Evolutionary conservation across 306 rosid species (phyloP).

Genomic region (Cicer cuneatum): DNA sequence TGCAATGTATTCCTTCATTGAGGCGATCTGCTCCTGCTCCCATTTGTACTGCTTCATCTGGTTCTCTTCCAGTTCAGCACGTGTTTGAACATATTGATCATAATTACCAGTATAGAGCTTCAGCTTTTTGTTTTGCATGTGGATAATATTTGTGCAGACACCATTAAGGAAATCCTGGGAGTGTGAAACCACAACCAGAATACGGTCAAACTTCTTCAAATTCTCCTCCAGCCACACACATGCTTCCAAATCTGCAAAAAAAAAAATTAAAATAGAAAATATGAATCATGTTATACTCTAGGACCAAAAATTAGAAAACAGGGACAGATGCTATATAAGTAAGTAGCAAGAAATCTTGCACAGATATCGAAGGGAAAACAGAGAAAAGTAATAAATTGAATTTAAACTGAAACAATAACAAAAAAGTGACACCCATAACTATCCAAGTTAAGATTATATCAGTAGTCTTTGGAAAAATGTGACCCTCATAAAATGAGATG

Average conservation of each 20-base stretch:
- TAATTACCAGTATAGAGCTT: constrained; percentile 87
- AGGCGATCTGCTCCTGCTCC: constrained; percentile 98
- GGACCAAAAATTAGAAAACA: background rate
- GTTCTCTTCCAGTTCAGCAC: constrained; percentile 90
- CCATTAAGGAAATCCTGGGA: constrained; percentile 98
- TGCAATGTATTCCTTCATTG: constrained; percentile 96
- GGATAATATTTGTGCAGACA: constrained; percentile 98
- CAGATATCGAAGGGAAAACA: background rate
- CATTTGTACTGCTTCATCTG: constrained; percentile 98
- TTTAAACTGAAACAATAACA: constrained; percentile 14
- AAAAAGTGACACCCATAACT: background rate
- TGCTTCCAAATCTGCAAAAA: constrained; percentile 86
- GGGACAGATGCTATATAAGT: background rate
- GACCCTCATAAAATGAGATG: background rate
- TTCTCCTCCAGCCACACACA: constrained; percentile 99
- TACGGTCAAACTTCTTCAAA: constrained; percentile 88
- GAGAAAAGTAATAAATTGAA: background rate
- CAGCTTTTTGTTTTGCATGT: constrained; percentile 88
- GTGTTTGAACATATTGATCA: constrained; percentile 96
- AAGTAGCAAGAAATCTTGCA: background rate
- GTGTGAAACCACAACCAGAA: constrained; percentile 93
- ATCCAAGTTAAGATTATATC: background rate
- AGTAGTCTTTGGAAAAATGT: constrained; percentile 3
- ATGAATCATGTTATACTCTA: background rate
- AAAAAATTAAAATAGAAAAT: background rate